Conservation (phyloP, 2,329 filamentous ascomycete species). For the Sclerotinia subarctica region DNA sequence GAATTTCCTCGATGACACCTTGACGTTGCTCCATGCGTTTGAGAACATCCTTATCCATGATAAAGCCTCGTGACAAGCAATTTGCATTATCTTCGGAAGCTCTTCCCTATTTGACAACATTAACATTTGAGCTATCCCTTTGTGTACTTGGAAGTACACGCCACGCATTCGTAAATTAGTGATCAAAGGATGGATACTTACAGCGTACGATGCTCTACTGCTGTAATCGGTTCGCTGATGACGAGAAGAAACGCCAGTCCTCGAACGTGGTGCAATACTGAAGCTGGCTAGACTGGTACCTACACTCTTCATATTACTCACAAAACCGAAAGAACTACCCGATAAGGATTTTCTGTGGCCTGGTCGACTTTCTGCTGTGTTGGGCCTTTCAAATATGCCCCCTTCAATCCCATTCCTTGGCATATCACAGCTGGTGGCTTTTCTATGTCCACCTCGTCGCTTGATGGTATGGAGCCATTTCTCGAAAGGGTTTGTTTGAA, state of each 20-base stretch:
- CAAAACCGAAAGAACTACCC: conserved; percentile 72
- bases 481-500: conserved; percentile 52
- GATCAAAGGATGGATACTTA: conserved; percentile 25
- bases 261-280: conserved; percentile 64
- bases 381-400: conserved; percentile 37
- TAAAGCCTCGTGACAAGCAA: conserved; percentile 48
- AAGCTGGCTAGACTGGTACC: conserved; percentile 72
- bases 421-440: conserved; percentile 39
- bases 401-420: conserved; percentile 27
- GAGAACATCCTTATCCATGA: conserved; percentile 65
- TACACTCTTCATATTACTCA: conserved; percentile 77
- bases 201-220: conserved; percentile 57
- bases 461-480: conserved; percentile 72
- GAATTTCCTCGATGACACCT: conserved; percentile 78
- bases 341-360: conserved; percentile 61
- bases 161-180: neutral
- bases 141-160: too few species aligned
- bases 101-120: conserved; percentile 39
- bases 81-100: conserved; percentile 64
- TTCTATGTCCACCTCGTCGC: conserved; percentile 47
- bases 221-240: conserved; percentile 61
- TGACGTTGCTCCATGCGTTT: conserved; percentile 72
- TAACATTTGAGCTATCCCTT: too few species aligned
- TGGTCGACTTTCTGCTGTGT: conserved; percentile 39
- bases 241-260: conserved; percentile 50